Evolutionary conservation across 2,329 filamentous ascomycete genomes (phyloP).

Genomic region (Aspergillus transmontanensis): DNA sequence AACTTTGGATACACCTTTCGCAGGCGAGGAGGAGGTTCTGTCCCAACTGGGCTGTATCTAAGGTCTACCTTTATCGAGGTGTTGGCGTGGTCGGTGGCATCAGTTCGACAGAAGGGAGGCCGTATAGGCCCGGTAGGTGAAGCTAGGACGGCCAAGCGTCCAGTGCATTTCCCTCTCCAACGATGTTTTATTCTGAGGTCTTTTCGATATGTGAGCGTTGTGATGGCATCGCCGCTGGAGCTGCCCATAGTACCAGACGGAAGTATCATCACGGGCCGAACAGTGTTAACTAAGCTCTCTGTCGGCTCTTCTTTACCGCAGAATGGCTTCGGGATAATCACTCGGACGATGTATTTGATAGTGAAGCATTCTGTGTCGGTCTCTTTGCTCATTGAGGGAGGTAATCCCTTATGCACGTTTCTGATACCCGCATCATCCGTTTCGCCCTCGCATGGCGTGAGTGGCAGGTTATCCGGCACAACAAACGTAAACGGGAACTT

Average conservation of each 20-base stretch:
- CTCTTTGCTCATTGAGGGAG: background rate
- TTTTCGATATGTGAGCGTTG: background rate
- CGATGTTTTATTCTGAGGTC: background rate
- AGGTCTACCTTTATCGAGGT: background rate
- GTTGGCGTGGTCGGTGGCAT: background rate
- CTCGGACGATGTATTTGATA: background rate
- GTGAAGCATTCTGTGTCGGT: background rate
- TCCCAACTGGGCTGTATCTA: background rate
- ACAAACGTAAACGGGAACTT: background rate
- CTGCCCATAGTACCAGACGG: background rate
- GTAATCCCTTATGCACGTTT: background rate
- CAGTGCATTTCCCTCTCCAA: background rate
- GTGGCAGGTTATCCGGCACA: background rate
- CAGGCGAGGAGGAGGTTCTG: background rate
- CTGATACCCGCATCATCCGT: background rate
- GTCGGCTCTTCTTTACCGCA: background rate
- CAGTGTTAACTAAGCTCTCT: background rate
- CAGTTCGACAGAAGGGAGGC: background rate
- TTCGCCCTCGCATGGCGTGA: background rate
- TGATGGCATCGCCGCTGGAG: accelerated
- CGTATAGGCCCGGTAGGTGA: background rate
- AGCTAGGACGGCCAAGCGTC: background rate
- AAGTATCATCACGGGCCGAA: background rate
- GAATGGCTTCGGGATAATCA: background rate
- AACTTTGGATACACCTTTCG: background rate